Percentiles rank a stretch among this genome's conserved stretches.
These are phyloP conservation scores for Mariannaea elegans DNA, from an alignment of 2,329 filamentous ascomycete species.

Conservation along the genomic window DNA sequence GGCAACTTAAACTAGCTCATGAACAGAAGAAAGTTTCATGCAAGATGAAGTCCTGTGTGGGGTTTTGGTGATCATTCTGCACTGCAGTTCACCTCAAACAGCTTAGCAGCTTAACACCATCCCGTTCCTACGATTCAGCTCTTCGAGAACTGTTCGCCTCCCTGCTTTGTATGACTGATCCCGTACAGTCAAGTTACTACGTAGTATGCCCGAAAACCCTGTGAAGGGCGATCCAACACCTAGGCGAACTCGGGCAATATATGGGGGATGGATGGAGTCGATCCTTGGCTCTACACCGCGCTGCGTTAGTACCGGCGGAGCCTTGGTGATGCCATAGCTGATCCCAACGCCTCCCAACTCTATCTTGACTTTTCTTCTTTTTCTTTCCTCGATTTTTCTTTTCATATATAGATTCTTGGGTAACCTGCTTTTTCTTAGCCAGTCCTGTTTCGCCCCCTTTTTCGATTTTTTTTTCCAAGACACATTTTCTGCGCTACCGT, in stretches of 20 bases:
- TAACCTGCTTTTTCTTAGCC: not conserved
- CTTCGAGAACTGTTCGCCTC: not conserved
- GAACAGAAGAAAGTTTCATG: too few relatives aligned
- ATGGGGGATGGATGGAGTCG: slow-evolving; percentile 24
- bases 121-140: not conserved
- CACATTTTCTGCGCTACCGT: not conserved
- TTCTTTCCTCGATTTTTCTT: slow-evolving; percentile 2
- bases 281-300: slow-evolving; percentile 33
- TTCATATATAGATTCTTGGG: not conserved
- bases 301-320: slow-evolving; percentile 37
- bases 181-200: slow-evolving; percentile 11
- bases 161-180: slow-evolving; percentile 1
- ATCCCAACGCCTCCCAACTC: slow-evolving; percentile 26
- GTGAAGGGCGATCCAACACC: not conserved
- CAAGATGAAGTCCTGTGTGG: too few relatives aligned
- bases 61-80: too few relatives aligned
- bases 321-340: slow-evolving; percentile 37
- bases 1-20: too few relatives aligned
- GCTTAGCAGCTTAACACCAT: not conserved
- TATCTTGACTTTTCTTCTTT: slow-evolving; percentile 27
- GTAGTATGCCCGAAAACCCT: not conserved
- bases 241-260: slow-evolving; percentile 19
- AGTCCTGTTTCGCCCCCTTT: too few relatives aligned
- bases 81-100: too few relatives aligned
- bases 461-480: not conserved